These are phyloP conservation scores for Botrytis deweyae DNA, from an alignment of 2,329 filamentous ascomycete genomes.

Conservation along the genomic window DNA sequence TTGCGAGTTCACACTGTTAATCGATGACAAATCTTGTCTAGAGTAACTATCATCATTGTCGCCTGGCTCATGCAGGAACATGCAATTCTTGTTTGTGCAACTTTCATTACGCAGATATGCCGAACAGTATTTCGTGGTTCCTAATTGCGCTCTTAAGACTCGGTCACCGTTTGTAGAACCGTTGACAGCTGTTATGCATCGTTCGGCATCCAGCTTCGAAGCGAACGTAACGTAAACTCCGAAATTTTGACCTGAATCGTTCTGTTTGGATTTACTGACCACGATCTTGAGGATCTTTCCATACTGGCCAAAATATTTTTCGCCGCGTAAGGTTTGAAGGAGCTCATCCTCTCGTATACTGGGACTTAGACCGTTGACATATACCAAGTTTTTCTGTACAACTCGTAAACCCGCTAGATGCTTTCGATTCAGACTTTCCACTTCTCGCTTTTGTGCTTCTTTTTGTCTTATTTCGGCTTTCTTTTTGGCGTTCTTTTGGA, in stretches of 20 bases:
- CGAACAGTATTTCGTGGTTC: constrained; percentile 98
- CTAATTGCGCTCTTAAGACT: constrained; percentile 72
- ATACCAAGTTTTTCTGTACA: constrained; percentile 97
- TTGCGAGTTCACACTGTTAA: constrained; percentile 85
- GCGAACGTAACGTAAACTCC: constrained; percentile 99
- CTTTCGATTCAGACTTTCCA: constrained; percentile 92
- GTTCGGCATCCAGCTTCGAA: constrained; percentile 82
- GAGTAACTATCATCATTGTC: constrained; percentile 97
- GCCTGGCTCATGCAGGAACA: constrained; percentile 97
- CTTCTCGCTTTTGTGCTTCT: constrained; percentile 93
- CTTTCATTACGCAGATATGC: constrained; percentile 92
- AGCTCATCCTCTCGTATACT: constrained; percentile 90
- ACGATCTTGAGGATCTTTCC: constrained; percentile 98
- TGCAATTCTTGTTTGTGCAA: constrained; percentile 94
- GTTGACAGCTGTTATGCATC: constrained; percentile 89
- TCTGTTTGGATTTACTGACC: constrained; percentile 81
- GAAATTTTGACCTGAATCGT: constrained; percentile 63
- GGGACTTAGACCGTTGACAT: constrained; percentile 91
- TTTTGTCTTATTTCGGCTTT: constrained; percentile 84
- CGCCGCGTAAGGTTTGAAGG: constrained; percentile 82
- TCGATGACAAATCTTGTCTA: constrained; percentile 87
- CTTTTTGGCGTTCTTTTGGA: constrained; percentile 90
- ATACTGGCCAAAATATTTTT: constrained; percentile 96
- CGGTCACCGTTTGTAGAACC: constrained; percentile 89
- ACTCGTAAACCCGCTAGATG: constrained; percentile 94